These are phyloP conservation scores for Ilex paraguariensis DNA, from an alignment of 305 asterid species.

Conservation along the genomic window DNA sequence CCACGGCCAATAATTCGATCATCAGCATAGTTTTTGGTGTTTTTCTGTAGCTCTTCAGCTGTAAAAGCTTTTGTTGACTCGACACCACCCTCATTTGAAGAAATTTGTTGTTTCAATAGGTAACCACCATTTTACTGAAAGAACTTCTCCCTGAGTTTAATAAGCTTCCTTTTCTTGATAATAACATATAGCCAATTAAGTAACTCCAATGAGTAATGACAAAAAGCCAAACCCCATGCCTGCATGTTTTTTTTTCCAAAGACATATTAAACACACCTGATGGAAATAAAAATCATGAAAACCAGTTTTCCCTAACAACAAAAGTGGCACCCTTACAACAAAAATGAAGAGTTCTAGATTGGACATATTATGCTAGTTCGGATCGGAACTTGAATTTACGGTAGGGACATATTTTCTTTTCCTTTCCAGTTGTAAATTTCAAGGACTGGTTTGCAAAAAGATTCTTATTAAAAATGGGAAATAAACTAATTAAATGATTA, in stretches of 20 bases:
- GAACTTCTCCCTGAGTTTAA: constrained; percentile 37
- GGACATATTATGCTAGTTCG: too few species aligned
- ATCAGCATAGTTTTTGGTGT: constrained; percentile 44
- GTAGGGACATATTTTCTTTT: too few species aligned
- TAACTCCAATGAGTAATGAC: constrained; percentile 21
- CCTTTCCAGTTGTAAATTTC: too few species aligned
- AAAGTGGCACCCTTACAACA: too few species aligned
- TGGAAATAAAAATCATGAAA: too few species aligned
- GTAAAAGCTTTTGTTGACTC: constrained; percentile 39
- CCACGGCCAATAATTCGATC: constrained; percentile 43
- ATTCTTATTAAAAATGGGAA: background rate
- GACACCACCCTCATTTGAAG: constrained; percentile 26
- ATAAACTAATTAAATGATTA: constrained; percentile 7
- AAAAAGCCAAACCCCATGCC: constrained; percentile 48
- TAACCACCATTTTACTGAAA: constrained; percentile 55
- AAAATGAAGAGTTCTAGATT: too few species aligned
- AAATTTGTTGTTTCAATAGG: constrained; percentile 43
- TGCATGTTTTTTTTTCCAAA: background rate
- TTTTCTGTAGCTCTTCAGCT: constrained; percentile 37
- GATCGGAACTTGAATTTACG: too few species aligned
- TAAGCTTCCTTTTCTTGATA: constrained; percentile 24
- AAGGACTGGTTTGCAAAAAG: too few species aligned
- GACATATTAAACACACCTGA: too few species aligned
- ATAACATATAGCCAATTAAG: constrained; percentile 25
- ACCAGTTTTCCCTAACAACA: too few species aligned